Base-by-base conservation (phyloP, 169 alveolate genomes). In the Cryptosporidium xiaoi region DNA sequence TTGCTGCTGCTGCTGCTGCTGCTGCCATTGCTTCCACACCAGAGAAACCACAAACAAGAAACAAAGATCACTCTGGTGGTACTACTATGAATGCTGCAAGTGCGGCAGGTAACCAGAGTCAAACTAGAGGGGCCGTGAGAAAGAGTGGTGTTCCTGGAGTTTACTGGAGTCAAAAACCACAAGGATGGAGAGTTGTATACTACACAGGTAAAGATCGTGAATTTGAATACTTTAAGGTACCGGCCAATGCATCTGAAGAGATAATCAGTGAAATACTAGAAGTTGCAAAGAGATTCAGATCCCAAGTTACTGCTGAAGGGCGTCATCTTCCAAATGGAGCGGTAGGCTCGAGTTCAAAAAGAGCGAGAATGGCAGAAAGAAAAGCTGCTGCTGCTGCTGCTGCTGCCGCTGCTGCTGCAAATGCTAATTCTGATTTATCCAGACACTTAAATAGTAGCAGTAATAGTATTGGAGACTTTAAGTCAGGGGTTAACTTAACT, bases 111-210 rank as follows among this genome's bases (percentile, higher is more conserved):
- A 16, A 29, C 27, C 84, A 71, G 36, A 34, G 56, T 18, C 56
- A 34, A 24, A 27, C 44, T 12, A 77, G 87, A 62, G 87, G 87
- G n/a, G 87, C 87, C 1, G 87, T 77, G 8, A 56, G 87, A 33
- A 77, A 77, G 65, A 77, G 87, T 40, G 87, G 87, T 40, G 87
- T 77, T 12, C 87, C 87, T 2, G 87, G 87, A 12, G 87, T 77
- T 33, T 77, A 77, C 40, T 77, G 87, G 87, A 77, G 87, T 10
- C 87, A 77, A 51, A 77, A 77, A 34, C 87, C 87, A 20, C 87
- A 77, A 46, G 87, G 87, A 44, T 77, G 87, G 87, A 77, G 87
- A 60, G 87, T 77, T 16, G 87, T 77, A 33, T 77, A 77, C 20
- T 77, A 77, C 27, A 77, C 87, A 10, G 87, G 87, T 10, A 77